These are phyloP conservation scores for Brassica incana DNA, from an alignment of 345 rosid species.

Conservation along the genomic window DNA sequence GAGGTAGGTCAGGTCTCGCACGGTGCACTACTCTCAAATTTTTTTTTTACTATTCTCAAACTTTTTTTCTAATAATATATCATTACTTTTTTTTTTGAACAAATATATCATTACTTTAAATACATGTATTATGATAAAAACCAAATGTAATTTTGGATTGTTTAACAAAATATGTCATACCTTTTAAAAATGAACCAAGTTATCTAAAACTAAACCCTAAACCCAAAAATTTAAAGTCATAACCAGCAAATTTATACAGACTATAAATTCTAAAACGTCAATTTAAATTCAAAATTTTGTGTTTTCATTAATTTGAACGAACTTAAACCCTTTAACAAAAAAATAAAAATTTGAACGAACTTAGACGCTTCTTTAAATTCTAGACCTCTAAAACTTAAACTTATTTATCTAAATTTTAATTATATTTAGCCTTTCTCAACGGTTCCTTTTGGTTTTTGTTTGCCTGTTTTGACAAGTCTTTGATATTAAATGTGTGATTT, in stretches of 20 bases:
- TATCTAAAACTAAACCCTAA: neutral
- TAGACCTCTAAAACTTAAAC: neutral
- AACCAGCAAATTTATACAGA: neutral
- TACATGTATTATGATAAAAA: neutral
- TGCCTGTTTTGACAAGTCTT: neutral
- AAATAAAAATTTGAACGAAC: neutral
- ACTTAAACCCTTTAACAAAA: neutral
- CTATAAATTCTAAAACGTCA: neutral
- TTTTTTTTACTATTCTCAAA: neutral
- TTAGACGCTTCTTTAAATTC: neutral
- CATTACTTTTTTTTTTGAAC: too few relatives aligned
- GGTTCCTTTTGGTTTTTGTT: neutral
- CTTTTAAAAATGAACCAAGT: neutral
- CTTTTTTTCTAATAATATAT: neutral
- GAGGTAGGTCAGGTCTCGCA: constrained; percentile 7
- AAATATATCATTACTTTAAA: neutral
- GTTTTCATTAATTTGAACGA: neutral
- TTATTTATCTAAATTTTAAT: neutral
- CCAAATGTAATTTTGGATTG: neutral
- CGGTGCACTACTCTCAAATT: neutral
- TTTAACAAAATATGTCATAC: neutral
- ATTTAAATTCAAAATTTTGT: neutral
- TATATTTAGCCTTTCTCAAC: neutral
- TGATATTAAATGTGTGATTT: neutral
- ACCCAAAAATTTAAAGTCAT: neutral